These are phyloP conservation scores for Vaccinium darrowii DNA, from an alignment of 148 eudicot genomes.

Conservation along the genomic window DNA sequence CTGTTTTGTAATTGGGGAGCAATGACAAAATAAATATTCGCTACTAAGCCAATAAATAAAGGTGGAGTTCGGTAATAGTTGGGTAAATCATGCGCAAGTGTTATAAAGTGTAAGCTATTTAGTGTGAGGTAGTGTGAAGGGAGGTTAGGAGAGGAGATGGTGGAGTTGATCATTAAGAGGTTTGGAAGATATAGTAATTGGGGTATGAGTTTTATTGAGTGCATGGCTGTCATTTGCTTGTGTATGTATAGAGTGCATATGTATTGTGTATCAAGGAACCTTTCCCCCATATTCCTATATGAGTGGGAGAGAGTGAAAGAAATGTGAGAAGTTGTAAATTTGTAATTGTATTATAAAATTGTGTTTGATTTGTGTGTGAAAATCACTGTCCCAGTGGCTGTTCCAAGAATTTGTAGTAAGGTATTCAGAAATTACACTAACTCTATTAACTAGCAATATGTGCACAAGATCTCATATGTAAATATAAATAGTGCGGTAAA, in stretches of 20 bases:
- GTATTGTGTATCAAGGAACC: not conserved
- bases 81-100: not conserved
- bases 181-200: too few species aligned
- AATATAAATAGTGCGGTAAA: too few species aligned
- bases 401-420: too few species aligned
- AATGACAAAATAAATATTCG: not conserved
- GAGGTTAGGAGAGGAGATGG: not conserved
- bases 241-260: not conserved
- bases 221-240: not conserved
- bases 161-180: not conserved
- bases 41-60: not conserved
- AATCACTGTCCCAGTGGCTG: not conserved
- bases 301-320: not conserved
- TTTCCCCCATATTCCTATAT: too few species aligned
- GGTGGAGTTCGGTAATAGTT: not conserved
- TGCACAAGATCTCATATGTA: too few species aligned
- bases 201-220: not conserved
- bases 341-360: not conserved
- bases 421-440: too few species aligned
- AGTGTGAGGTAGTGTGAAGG: too few species aligned
- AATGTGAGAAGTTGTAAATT: not conserved
- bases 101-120: not conserved
- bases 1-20: not conserved
- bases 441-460: too few species aligned
- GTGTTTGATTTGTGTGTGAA: not conserved